Evolutionary conservation across 163 green algal genomes (phyloP), one percentile per base, ranked within the genome.

Genomic region (Scenedesmus sp.): DNA sequence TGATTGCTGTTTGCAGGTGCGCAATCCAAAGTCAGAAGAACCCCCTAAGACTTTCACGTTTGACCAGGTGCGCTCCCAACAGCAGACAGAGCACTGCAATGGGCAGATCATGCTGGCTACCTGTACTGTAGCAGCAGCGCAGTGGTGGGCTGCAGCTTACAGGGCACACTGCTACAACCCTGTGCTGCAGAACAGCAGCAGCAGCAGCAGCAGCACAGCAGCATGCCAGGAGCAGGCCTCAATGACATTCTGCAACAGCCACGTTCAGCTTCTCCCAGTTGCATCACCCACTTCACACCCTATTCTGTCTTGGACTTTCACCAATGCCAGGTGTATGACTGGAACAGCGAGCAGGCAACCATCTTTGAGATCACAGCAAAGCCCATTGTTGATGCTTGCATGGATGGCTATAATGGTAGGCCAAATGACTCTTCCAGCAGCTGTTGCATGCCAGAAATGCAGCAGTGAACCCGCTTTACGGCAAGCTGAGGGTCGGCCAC

Each of bases 321-420:
- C 74, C 67, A 52, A n/a, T n/a, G 1, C 3, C 87, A 96, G 91
- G 95, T 98, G 7, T 98, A 97, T 93, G 94, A 97, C 87, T 95
- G 88, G 94, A 94, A 94, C 85, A 94, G 86, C 77, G 86, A 87
- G 34, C 96, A 98, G 85, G 56, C 91, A 4, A 93, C 96, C 18
- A 93, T 98, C 12, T 98, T 97, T 89, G 94, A 97, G 15, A 95
- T 95, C 74, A 97, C 96, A n/a, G 96, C 96, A 16, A 70, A 85
- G 34, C 94, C 93, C 2, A 97, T 98, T 83, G 94, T 98, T 18
- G 94, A 97, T 91, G 94, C 93, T 1, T 94, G 93, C 26, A 96
- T 98, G 88, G 95, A 98, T 74, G 97, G 97, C 13, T 97, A 97
- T 94, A 98, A 98, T 91, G 97, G 95, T 97, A 67, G 6, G 94